These are phyloP conservation scores for Aspergillus pseudoterreus DNA, from an alignment of 2,329 filamentous ascomycete species.

Conservation along the genomic window DNA sequence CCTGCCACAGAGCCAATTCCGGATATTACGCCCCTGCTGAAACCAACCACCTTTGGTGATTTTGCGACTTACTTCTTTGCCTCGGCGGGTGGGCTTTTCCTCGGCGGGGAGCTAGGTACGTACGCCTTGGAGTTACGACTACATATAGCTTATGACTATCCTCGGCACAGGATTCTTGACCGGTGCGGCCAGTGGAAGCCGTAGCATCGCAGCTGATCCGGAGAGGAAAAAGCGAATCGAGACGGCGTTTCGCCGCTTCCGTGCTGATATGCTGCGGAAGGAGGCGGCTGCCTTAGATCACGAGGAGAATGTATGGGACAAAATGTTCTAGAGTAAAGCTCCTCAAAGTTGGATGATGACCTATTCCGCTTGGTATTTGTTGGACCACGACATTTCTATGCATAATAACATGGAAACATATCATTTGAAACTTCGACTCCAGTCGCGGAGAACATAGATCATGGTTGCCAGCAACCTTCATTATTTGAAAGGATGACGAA, in stretches of 20 bases:
- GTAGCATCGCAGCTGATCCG: conserved; percentile 52
- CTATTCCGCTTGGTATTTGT: too few species aligned
- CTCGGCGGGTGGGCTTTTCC: conserved; percentile 57
- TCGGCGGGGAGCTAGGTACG: conserved; percentile 57
- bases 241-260: conserved; percentile 60
- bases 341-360: too few species aligned
- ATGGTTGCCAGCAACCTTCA: too few species aligned
- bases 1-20: conserved; percentile 53
- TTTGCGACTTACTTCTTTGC: conserved; percentile 62
- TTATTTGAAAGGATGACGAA: too few species aligned
- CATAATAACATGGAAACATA: too few species aligned
- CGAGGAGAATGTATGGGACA: conserved; percentile 23
- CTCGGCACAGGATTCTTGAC: conserved; percentile 48
- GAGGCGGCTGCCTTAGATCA: conserved; percentile 56
- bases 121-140: not conserved
- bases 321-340: conserved; percentile 18
- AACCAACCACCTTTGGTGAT: conserved; percentile 58
- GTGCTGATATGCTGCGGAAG: conserved; percentile 59
- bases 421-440: too few species aligned
- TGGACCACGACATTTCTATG: too few species aligned
- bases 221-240: conserved; percentile 57
- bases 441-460: too few species aligned
- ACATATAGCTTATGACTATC: not conserved
- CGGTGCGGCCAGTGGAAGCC: conserved; percentile 53
- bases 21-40: conserved; percentile 56